Evolutionary conservation across 768 basidiomycete genomes (phyloP).

Genomic region (Mycena amicta): DNA sequence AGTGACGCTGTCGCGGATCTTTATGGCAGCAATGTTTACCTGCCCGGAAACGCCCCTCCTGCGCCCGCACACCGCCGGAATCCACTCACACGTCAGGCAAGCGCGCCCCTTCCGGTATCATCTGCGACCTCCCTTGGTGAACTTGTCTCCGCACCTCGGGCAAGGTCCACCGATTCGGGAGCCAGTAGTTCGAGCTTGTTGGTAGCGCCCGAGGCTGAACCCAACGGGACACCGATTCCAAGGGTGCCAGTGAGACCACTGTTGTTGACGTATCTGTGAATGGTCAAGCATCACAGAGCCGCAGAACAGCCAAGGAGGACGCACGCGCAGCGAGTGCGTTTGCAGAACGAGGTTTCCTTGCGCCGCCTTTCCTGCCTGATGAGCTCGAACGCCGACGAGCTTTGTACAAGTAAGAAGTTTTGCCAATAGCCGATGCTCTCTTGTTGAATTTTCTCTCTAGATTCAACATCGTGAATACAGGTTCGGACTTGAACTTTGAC

Average conservation of each 20-base stretch:
- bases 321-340: constrained; percentile 64
- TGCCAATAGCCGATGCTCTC: too few species aligned
- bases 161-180: constrained; percentile 13
- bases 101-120: constrained; percentile 44
- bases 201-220: background rate
- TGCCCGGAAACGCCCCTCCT: background rate
- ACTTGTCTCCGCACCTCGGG: constrained; percentile 17
- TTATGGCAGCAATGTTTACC: too few species aligned
- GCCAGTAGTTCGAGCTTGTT: background rate
- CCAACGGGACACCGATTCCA: background rate
- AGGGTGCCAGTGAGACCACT: background rate
- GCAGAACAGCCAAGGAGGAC: constrained; percentile 31
- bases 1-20: background rate
- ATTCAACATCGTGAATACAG: constrained; percentile 89
- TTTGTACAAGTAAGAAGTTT: constrained; percentile 69
- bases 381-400: constrained; percentile 83
- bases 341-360: constrained; percentile 64
- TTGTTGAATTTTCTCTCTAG: constrained; percentile 38
- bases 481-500: constrained; percentile 88
- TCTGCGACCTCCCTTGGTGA: background rate
- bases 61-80: constrained; percentile 38
- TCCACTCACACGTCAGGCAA: constrained; percentile 48
- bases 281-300: constrained; percentile 29
- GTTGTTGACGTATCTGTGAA: too few species aligned
- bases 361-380: constrained; percentile 82